Base-by-base conservation (phyloP, 2,329 filamentous ascomycete species). In the Phyllosticta citriasiana region DNA sequence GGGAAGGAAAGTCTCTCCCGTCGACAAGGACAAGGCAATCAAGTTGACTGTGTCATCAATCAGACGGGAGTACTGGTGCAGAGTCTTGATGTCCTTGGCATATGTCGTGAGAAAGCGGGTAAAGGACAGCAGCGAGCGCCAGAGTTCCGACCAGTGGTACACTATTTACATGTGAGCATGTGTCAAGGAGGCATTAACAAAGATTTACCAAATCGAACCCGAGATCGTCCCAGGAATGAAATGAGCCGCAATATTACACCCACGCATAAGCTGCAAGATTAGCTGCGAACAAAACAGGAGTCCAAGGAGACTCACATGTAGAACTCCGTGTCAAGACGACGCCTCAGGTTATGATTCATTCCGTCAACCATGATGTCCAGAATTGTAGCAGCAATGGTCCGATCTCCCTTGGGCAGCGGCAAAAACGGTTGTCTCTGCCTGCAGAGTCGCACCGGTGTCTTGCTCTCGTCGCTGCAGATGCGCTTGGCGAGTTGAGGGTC, bases 121-220 rank as follows among this genome's bases (percentile, higher is more conserved):
- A 24, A 99, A 86, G 4, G 90, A 88, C 10, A 97, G 82, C 3
- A 99, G 80, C 1, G 89, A 89, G 57, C 92, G 87, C 85, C 96
- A 99, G 27, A 99, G 83, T 69, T 97, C 92, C 1, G 91, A 86
- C 94, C 94, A 99, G 76, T 99, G 94, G 72, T 97, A 97, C 16
- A 80, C 63, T 69, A 19, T 47, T 16, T 9, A 57, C 9, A 6
- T 54, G 57, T 66, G 53, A 64, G 47, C n/a, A 57, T 16, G 50
- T 55, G n/a, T 8, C 57, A 10, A 19, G 54, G 10, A 16, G 33
- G 10, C 24, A 19, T 33, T 2, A 35, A 51, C 47, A 50, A 47
- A 22, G 52, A 63, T 68, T 61, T 69, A 74, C 73, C 75, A 19
- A 97, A 80, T 35, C 94, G 88, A 33, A 87, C 91, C 68, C 91